Evolutionary conservation across 768 basidiomycete species (phyloP).

Genomic region (Podaxis pistillaris): DNA sequence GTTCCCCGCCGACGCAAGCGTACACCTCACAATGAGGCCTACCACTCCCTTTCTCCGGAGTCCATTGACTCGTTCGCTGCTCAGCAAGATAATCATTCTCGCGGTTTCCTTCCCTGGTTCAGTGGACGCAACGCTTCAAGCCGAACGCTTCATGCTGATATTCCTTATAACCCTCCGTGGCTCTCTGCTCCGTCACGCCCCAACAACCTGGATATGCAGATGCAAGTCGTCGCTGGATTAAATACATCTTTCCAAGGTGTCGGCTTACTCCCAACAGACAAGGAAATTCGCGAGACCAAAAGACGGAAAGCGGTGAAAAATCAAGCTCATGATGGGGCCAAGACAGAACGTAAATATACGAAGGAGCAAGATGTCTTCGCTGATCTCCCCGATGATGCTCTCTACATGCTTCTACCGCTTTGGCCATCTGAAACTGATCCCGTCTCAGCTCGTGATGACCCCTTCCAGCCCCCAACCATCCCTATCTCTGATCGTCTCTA

Average conservation of each 20-base stretch:
- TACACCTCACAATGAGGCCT: conserved; percentile 64
- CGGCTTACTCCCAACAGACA: conserved; percentile 63
- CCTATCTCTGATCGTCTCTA: conserved; percentile 60
- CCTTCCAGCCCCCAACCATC: conserved; percentile 34
- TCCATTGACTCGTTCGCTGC: conserved; percentile 45
- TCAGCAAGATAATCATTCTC: conserved; percentile 25
- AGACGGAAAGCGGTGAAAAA: conserved; percentile 13
- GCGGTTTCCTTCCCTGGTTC: conserved; percentile 27
- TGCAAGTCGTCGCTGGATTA: conserved; percentile 62
- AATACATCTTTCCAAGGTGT: conserved; percentile 80
- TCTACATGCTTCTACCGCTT: conserved; percentile 85
- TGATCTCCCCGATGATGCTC: conserved; percentile 61
- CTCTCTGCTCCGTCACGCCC: conserved; percentile 60
- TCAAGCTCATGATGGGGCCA: conserved; percentile 20
- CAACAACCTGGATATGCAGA: conserved; percentile 63
- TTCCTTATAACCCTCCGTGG: conserved; percentile 52
- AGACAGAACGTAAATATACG: conserved; percentile 29
- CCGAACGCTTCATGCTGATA: conserved; percentile 20
- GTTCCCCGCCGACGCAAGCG: conserved; percentile 35
- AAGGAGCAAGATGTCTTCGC: conserved; percentile 46
- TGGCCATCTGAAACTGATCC: conserved; percentile 77
- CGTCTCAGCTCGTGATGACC: conserved; percentile 27
- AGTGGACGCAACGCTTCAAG: conserved; percentile 19
- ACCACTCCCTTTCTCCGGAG: conserved; percentile 55
- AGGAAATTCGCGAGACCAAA: conserved; percentile 28